These are phyloP conservation scores for Aechmea fasciata DNA, from an alignment of 176 grass and related monocot species.

Conservation along the genomic window DNA sequence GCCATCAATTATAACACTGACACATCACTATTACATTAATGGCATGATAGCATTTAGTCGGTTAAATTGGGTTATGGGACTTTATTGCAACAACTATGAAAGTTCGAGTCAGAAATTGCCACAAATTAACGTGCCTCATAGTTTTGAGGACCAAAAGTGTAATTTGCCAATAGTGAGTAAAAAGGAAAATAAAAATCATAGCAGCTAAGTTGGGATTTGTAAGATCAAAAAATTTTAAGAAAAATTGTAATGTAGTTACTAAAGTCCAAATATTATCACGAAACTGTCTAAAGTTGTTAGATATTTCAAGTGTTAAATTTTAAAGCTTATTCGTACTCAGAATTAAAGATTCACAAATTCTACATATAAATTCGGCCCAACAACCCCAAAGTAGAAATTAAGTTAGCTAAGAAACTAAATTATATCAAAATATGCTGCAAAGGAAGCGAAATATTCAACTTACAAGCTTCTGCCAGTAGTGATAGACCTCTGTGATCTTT, in stretches of 20 bases:
- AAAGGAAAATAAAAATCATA: not conserved
- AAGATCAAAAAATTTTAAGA: not conserved
- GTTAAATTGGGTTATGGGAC: no score
- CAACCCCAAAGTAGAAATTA: no score
- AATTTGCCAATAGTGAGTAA: not conserved
- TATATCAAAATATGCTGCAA: not conserved
- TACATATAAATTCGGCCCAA: no score
- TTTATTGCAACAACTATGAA: no score
- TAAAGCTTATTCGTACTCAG: not conserved
- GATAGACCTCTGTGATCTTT: conserved; percentile 12
- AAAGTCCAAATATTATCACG: not conserved
- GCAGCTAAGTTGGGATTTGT: not conserved
- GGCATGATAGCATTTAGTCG: no score
- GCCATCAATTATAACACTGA: no score
- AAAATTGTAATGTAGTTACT: not conserved
- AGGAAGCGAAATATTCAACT: not conserved
- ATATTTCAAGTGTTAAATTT: not conserved
- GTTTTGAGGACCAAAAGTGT: no score
- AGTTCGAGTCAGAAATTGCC: no score
- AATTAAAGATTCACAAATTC: not conserved
- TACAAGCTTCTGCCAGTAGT: conserved; percentile 11
- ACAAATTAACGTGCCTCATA: no score
- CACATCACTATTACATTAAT: no score
- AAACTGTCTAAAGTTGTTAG: not conserved
- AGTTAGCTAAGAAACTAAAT: not conserved